phyloP scores from a whole-genome alignment of 2,329 filamentous ascomycete genomes.

The Cladosporium sp. region DNA sequence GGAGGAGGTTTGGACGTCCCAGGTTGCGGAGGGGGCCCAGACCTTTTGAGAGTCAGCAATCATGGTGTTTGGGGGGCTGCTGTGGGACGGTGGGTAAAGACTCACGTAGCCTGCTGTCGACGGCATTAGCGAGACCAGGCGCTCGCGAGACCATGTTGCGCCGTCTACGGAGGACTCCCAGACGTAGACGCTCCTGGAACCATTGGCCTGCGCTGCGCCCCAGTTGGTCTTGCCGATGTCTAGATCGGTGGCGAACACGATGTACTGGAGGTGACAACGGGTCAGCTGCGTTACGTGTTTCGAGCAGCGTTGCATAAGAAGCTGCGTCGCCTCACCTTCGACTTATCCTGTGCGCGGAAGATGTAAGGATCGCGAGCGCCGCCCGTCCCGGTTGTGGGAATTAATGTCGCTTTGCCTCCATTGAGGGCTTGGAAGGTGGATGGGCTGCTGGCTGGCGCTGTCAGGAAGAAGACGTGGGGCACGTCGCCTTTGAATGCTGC shows the following conservation, averaged over 20 bases:
- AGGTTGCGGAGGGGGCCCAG: conserved; percentile 5
- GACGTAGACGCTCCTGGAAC: conserved; percentile 6
- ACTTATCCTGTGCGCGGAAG: conserved; percentile 5
- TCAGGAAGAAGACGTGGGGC: conserved; percentile 8
- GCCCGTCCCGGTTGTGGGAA: conserved; percentile 1
- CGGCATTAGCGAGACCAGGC: not conserved
- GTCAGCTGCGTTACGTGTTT: not conserved
- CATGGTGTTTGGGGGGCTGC: too few relatives aligned
- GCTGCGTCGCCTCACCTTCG: not conserved
- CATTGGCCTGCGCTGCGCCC: not conserved
- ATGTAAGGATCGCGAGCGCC: conserved; percentile 11
- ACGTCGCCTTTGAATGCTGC: conserved; percentile 8
- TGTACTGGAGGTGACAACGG: not conserved
- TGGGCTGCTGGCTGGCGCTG: not conserved
- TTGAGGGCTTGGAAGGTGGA: conserved; percentile 6
- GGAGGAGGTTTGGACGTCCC: not conserved
- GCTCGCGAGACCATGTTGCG: not conserved
- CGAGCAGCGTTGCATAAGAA: not conserved
- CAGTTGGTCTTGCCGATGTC: conserved; percentile 9
- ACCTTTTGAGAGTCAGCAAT: not conserved
- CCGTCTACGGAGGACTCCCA: conserved; percentile 10
- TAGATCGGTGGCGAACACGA: not conserved
- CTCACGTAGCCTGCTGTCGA: conserved; percentile 10
- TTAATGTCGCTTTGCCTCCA: not conserved
- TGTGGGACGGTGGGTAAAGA: not conserved